Base-by-base conservation (phyloP, 805 yeast genomes). In the Cephaloascus fragrans region DNA sequence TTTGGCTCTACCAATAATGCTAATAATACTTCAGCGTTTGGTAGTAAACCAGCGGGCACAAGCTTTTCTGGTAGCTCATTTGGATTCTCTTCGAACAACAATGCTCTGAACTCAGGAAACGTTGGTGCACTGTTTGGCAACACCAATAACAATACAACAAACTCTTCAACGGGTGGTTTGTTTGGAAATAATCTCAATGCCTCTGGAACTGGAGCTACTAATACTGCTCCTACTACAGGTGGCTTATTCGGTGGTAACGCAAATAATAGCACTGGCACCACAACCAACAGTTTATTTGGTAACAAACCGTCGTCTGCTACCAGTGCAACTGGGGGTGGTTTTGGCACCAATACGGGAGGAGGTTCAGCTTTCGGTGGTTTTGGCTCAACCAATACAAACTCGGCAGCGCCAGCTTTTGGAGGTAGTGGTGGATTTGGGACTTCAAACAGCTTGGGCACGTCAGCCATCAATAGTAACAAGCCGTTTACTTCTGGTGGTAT, bases 311-410 rank as follows among this genome's bases (percentile, higher is more conserved):
- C 29, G 41, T 49, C n/a, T 45, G 35, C 17, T 39, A 36, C n/a
- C n/a, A n/a, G n/a, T n/a, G n/a, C n/a, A n/a, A n/a, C n/a, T n/a
- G n/a, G n/a, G n/a, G n/a, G n/a, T n/a, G n/a, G n/a, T n/a, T n/a
- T n/a, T n/a, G n/a, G n/a, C 17, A 37, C 47, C 19, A 47, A 56
- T 9, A 53, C 58, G n/a, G 67, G 69, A 14, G 72, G 73, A 3
- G 50, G 71, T 39, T 73, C 75, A 51, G 77, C 77, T 18, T 59
- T 54, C 34, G 51, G 50, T 44, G 46, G 52, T 41, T 6, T 12
- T 12, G 28, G 28, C 12, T 8, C 28, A 23, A 48, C 39, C 36
- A 46, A 43, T 37, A 44, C 46, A 34, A 47, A 43, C 19, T 44
- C 59, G 29, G 26, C 44, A 19, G 32, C 38, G 35, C 47, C 28